Evolutionary conservation across 1,284 basidiomycete species (phyloP), one percentile per base, ranked within the genome.

Genomic region (Ganoderma boninense): DNA sequence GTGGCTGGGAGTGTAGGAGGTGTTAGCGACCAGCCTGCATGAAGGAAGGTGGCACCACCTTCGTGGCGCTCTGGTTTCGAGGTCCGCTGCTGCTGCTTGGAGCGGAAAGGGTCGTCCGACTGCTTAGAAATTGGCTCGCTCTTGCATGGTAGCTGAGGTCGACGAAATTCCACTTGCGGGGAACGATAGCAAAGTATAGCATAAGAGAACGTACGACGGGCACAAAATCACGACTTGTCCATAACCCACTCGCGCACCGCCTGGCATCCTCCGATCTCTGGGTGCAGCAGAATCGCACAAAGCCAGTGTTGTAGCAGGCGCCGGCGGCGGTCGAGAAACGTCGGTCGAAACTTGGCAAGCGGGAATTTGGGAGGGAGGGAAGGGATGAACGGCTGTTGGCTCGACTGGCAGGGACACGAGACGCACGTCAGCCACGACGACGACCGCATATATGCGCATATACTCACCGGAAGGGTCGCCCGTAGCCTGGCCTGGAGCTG

Each of bases 261-360:
- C 64, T 88, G 83, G 62, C 85, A 88, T 0, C 87, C 88, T 1
- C 93, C 93, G 16, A 93, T 82, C 54, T 93, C 90, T 2, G 93
- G 93, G 75, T 94, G 92, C 0, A 94, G 82, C 0, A 94, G 77
- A 0, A 94, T 86, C 0, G 85, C 81, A 0, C 87, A 85, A 0
- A 94, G 87, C 92, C 92, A 94, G 68, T 87, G 87, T 75, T 92
- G 87, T 2, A 94, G 82, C 20, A 85, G 84, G 56, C 87, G 84
- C 29, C 92, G 82, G n/a, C 93, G 84, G n/a, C 84, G 85, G 64
- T 93, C 91, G 2, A 94, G 85, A 79, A 94, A 95, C 0, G 86
- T 87, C 0, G 89, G 87, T 10, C 92, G 83, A 75, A 91, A 94
- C 56, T 88, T 87, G 18, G 91, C 86, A 2, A 93, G 82, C 0